Evolutionary conservation across 1,284 basidiomycete species (phyloP).

Genomic region (Fomitopsis betulina): DNA sequence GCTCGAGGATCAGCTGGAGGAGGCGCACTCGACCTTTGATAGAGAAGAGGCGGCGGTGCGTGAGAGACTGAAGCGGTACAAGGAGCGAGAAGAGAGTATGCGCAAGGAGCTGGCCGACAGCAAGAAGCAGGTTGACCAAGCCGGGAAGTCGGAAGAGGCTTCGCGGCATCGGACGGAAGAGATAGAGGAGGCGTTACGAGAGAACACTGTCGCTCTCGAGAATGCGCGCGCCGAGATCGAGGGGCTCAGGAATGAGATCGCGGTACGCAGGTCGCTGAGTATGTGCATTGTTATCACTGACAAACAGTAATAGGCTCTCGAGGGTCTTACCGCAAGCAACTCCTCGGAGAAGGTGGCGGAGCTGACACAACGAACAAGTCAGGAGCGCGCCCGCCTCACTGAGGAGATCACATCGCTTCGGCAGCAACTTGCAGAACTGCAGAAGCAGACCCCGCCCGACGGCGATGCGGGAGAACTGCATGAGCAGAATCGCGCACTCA

Average conservation of each 20-base stretch:
- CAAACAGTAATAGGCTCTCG: slow-evolving; percentile 42
- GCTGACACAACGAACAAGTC: slow-evolving; percentile 36
- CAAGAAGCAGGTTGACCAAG: slow-evolving; percentile 59
- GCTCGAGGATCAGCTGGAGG: slow-evolving; percentile 86
- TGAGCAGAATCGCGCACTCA: slow-evolving; percentile 21
- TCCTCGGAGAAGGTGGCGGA: slow-evolving; percentile 32
- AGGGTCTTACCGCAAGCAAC: slow-evolving; percentile 33
- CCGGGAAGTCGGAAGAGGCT: slow-evolving; percentile 57
- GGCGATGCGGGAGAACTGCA: slow-evolving; percentile 15
- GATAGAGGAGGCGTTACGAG: slow-evolving; percentile 83
- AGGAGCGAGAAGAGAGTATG: slow-evolving; percentile 74
- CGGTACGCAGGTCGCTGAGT: slow-evolving; percentile 44
- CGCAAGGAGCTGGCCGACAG: slow-evolving; percentile 62
- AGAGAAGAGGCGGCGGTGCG: slow-evolving; percentile 66
- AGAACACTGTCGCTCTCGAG: slow-evolving; percentile 87
- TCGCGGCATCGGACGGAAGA: slow-evolving; percentile 70
- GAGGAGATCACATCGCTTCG: slow-evolving; percentile 52
- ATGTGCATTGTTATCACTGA: neutral
- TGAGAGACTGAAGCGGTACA: slow-evolving; percentile 65
- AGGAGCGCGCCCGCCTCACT: slow-evolving; percentile 42
- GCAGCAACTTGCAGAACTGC: slow-evolving; percentile 19
- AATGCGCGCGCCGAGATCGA: slow-evolving; percentile 92
- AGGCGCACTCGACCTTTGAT: slow-evolving; percentile 68
- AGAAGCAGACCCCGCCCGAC: neutral
- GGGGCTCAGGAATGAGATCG: slow-evolving; percentile 69